Base-by-base conservation (phyloP, 495 filamentous ascomycete genomes). In the Aspergillus ostianus region DNA sequence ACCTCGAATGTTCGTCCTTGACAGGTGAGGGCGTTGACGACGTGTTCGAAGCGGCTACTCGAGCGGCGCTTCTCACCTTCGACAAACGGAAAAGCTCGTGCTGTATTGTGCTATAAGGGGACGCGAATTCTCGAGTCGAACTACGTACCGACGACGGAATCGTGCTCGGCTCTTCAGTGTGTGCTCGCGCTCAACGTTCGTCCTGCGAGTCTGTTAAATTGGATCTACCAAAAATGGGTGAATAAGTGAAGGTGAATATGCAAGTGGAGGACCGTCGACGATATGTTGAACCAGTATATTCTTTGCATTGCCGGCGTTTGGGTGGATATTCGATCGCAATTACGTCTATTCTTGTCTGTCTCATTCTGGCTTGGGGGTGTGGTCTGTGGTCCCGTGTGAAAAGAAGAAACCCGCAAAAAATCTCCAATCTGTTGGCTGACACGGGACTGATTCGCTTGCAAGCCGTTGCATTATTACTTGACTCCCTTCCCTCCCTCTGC, bases 11-110 rank as follows among this genome's bases (percentile, higher is more conserved):
- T 76, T 97, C 93, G 5, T 93, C 90, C 30, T 75, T 99, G 64
- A 97, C 90, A n/a, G 94, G 94, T 51, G 95, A 99, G 70, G 94
- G 94, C 13, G 94, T 99, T 21, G 94, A 99, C 73, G 94, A 99
- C 75, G 94, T 99, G 13, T 99, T 99, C 68, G 94, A 99, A 71
- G 94, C 94, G 27, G 94, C 94, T 9, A 99, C 94, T 55, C 84
- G 94, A 67, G 93, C 94, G n/a, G 93, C 94, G 27, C 79, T 99
- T 56, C 82, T 97, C 19, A 93, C 87, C 41, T 94, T 95, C 58
- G 93, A 98, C 67, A 93, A 93, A 73, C 85, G 87, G 26, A 90
- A 96, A 72, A 83, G 85, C 59, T 76, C 55, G 18, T 98, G 94
- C 81, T 98, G 94, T 75, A 84, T 91, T 49, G 93, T 98, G 68